These are phyloP conservation scores for Penicillium bialowiezense DNA, from an alignment of 495 filamentous ascomycete species.

Conservation along the genomic window DNA sequence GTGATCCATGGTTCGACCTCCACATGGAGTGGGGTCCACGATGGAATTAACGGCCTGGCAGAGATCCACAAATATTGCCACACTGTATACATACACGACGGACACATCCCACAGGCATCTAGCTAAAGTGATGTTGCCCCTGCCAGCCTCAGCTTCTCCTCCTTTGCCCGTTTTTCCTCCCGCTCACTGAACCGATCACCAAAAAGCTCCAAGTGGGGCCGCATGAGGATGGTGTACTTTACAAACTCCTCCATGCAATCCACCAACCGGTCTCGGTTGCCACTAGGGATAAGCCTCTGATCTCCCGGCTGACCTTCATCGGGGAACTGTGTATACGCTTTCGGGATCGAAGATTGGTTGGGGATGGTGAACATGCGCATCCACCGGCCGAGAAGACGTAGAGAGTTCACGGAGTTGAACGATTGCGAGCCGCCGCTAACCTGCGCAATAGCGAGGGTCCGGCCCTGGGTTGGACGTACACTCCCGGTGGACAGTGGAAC, in stretches of 20 bases:
- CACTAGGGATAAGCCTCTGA: slow-evolving; percentile 55
- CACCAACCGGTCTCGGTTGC: slow-evolving; percentile 64
- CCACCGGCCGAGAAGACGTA: slow-evolving; percentile 69
- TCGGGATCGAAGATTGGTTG: slow-evolving; percentile 66
- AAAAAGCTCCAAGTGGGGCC: slow-evolving; percentile 60
- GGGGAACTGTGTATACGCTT: slow-evolving; percentile 63
- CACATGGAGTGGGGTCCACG: no score
- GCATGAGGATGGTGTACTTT: slow-evolving; percentile 67
- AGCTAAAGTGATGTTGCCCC: no score
- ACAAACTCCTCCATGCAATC: slow-evolving; percentile 81
- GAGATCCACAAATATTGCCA: no score
- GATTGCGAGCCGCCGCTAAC: slow-evolving; percentile 67
- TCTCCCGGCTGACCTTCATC: slow-evolving; percentile 52
- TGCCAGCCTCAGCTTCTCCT: no score
- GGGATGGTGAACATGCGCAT: slow-evolving; percentile 77
- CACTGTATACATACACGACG: no score
- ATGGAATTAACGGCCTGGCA: no score
- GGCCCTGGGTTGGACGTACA: slow-evolving; percentile 66
- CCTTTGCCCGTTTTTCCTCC: slow-evolving; percentile 25
- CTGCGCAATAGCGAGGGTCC: slow-evolving; percentile 63
- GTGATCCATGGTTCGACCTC: no score
- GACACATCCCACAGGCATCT: no score
- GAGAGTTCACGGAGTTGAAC: slow-evolving; percentile 71
- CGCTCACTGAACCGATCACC: slow-evolving; percentile 65
- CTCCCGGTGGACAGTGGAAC: slow-evolving; percentile 61